phyloP scores from a whole-genome alignment of 1,284 basidiomycete genomes.

The Neolentinus lepideus region DNA sequence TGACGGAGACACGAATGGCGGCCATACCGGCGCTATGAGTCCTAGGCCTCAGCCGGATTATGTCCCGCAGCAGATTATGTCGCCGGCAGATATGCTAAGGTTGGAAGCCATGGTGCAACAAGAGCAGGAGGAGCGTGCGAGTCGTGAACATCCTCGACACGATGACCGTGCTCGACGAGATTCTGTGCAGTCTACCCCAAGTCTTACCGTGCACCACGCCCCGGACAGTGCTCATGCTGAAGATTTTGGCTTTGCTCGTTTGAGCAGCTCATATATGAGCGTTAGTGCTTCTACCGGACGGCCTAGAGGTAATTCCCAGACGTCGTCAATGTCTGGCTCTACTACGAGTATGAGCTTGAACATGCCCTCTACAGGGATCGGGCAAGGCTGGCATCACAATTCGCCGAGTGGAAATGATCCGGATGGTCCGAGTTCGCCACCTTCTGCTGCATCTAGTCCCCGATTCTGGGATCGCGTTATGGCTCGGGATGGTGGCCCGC shows the following conservation, averaged over 20 bases:
- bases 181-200: background rate
- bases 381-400: background rate
- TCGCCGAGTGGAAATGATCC: background rate
- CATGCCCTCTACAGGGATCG: background rate
- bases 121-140: conserved; percentile 24
- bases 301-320: background rate
- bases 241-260: background rate
- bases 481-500: background rate
- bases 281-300: background rate
- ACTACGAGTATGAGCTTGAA: background rate
- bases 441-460: background rate
- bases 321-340: background rate
- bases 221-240: background rate
- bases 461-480: background rate
- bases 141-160: background rate
- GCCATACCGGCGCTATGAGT: background rate
- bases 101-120: conserved; percentile 38
- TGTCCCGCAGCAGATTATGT: conserved; percentile 56
- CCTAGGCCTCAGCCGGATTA: conserved; percentile 30
- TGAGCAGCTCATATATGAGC: background rate
- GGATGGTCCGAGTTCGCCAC: background rate
- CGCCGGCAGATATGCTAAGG: conserved; percentile 54
- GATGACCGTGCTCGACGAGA: background rate
- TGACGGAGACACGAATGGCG: background rate
- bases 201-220: background rate